A percentile compares a stretch with the other conserved stretches of the same genome.
Conservation (phyloP, 805 yeast species). For the Candida multigemmis region DNA sequence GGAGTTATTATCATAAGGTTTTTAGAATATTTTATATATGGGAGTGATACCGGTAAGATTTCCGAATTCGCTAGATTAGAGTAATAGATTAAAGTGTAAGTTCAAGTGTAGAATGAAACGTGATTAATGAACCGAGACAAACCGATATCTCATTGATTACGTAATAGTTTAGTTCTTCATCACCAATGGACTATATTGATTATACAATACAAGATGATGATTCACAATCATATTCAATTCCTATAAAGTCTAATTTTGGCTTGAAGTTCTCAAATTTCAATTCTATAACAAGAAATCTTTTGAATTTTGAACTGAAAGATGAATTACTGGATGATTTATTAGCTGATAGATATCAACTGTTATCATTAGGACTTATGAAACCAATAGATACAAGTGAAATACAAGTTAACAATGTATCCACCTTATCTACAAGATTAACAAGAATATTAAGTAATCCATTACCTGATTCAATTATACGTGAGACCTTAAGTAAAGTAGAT, state of each 20-base stretch:
- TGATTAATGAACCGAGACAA: too few relatives aligned
- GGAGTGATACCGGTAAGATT: too few relatives aligned
- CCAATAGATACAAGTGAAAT: neutral
- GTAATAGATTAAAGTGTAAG: too few relatives aligned
- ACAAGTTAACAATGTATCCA: slow-evolving; percentile 1
- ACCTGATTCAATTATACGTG: slow-evolving; percentile 27
- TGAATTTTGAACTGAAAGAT: slow-evolving; percentile 11
- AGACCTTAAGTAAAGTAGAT: slow-evolving; percentile 15
- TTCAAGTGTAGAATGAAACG: too few relatives aligned
- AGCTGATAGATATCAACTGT: slow-evolving; percentile 41
- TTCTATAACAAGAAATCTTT: slow-evolving; percentile 19
- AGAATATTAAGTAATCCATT: slow-evolving; percentile 39
- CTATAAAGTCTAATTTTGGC: slow-evolving; percentile 26
- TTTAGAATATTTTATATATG: too few relatives aligned
- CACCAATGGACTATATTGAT: slow-evolving; percentile 33
- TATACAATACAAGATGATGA: slow-evolving; percentile 22
- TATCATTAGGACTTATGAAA: slow-evolving; percentile 32
- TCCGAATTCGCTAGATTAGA: too few relatives aligned
- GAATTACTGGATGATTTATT: slow-evolving; percentile 6
- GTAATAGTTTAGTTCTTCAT: too few relatives aligned
- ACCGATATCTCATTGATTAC: too few relatives aligned
- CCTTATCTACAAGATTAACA: slow-evolving; percentile 36
- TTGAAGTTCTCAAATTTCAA: slow-evolving; percentile 24
- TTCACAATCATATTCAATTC: slow-evolving; percentile 34
- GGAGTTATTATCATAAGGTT: too few relatives aligned